phyloP scores from a whole-genome alignment of 352 stramenopile species.

The Phytophthora uliginosa region DNA sequence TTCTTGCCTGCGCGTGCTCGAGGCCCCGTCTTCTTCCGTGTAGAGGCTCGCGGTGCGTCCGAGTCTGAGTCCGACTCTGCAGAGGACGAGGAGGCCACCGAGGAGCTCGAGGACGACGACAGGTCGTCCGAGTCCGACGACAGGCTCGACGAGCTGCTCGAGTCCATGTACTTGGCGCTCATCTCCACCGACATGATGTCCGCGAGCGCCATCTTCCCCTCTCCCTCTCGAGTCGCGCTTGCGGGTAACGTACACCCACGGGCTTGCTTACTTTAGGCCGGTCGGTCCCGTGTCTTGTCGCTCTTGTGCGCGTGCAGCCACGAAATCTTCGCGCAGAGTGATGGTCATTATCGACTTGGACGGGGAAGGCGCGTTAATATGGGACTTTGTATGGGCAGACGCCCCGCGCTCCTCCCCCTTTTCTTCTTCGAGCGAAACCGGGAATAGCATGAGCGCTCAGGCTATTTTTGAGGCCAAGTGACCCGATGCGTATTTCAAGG shows the following conservation, averaged over 20 bases:
- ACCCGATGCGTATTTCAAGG: not conserved
- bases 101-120: conserved; percentile 58
- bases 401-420: not conserved
- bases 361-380: not conserved
- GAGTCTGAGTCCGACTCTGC: conserved; percentile 50
- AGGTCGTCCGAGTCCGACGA: conserved; percentile 79
- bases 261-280: conserved; percentile 36
- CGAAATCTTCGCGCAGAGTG: conserved; percentile 50
- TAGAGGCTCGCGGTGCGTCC: conserved; percentile 28
- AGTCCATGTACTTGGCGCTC: conserved; percentile 82
- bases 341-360: conserved; percentile 34
- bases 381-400: not conserved
- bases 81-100: conserved; percentile 46
- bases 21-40: conserved; percentile 32
- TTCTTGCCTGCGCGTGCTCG: conserved; percentile 8
- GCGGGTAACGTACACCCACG: conserved; percentile 29
- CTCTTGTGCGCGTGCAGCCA: conserved; percentile 41
- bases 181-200: conserved; percentile 84
- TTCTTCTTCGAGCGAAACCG: not conserved
- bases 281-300: conserved; percentile 6
- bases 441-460: not conserved
- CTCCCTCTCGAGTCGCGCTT: not conserved
- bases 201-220: conserved; percentile 67
- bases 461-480: not conserved
- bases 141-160: conserved; percentile 80